These are phyloP conservation scores for Coemansia guatemalensis DNA, from an alignment of 192 early-diverging fungal genomes.

Conservation along the genomic window DNA sequence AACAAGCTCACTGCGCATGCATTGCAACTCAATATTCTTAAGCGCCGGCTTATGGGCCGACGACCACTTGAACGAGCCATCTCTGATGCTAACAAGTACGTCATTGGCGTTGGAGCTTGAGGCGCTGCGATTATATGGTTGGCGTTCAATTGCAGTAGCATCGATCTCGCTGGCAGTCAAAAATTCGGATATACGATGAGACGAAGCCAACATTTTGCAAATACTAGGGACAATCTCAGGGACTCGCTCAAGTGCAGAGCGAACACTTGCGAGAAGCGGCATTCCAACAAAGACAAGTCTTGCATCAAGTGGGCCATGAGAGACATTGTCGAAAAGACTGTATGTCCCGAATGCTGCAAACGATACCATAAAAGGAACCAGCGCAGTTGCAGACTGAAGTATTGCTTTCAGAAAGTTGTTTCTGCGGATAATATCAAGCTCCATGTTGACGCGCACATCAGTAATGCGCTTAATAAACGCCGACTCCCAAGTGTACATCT, in stretches of 20 bases:
- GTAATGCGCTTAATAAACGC: constrained; percentile 67
- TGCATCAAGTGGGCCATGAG: constrained; percentile 58
- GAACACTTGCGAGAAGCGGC: constrained; percentile 91
- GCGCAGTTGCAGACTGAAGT: constrained; percentile 74
- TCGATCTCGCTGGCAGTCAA: too few species aligned
- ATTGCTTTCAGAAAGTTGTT: constrained; percentile 69
- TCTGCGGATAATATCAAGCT: constrained; percentile 74
- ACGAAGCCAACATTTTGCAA: not conserved
- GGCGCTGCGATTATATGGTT: too few species aligned
- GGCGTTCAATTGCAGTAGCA: too few species aligned
- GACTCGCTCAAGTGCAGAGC: constrained; percentile 83
- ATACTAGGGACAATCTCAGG: constrained; percentile 70
- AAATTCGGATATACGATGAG: too few species aligned
- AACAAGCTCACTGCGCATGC: constrained; percentile 34
- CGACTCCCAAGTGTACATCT: too few species aligned
- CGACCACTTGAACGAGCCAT: constrained; percentile 58
- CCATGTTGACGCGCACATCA: constrained; percentile 69
- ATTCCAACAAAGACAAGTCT: constrained; percentile 83
- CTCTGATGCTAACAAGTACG: too few species aligned
- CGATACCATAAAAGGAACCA: constrained; percentile 88
- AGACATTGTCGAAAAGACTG: constrained; percentile 56
- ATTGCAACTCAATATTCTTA: constrained; percentile 36
- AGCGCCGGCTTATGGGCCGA: constrained; percentile 35
- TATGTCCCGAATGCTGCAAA: constrained; percentile 88
- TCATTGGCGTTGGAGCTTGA: too few species aligned